Conservation (phyloP, 768 basidiomycete genomes). For the Phlebiopsis flavidoalba region DNA sequence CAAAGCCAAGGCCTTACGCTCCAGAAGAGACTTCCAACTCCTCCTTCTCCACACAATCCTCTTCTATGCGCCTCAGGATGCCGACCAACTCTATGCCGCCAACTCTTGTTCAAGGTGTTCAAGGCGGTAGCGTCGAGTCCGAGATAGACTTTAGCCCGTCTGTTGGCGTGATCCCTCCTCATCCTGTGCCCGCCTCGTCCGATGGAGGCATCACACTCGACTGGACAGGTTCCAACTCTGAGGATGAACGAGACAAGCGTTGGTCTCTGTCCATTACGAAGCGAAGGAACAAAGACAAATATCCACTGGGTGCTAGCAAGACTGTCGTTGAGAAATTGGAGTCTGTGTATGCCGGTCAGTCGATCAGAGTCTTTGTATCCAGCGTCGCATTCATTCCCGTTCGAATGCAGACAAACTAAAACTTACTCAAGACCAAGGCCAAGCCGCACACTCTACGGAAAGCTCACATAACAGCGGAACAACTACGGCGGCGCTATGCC, state of each 20-base stretch:
- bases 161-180: slow-evolving; percentile 38
- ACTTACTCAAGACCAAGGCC: slow-evolving; percentile 43
- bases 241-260: slow-evolving; percentile 55
- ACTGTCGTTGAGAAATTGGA: slow-evolving; percentile 55
- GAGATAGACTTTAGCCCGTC: slow-evolving; percentile 74
- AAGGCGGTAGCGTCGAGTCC: slow-evolving; percentile 20
- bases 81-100: slow-evolving; percentile 6
- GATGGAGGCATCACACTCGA: slow-evolving; percentile 70
- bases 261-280: slow-evolving; percentile 59
- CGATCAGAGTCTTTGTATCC: neutral
- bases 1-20: slow-evolving; percentile 18
- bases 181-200: slow-evolving; percentile 66
- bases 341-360: slow-evolving; percentile 48
- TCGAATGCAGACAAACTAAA: slow-evolving; percentile 46
- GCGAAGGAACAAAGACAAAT: slow-evolving; percentile 56
- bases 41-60: slow-evolving; percentile 27
- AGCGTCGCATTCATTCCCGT: neutral
- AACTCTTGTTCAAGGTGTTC: neutral
- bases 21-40: slow-evolving; percentile 24
- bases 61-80: slow-evolving; percentile 18
- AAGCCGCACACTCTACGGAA: slow-evolving; percentile 56
- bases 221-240: slow-evolving; percentile 56
- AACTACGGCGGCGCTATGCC: slow-evolving; percentile 60
- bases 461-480: slow-evolving; percentile 58
- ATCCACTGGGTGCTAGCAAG: slow-evolving; percentile 37